A percentile compares a stretch with the other conserved stretches of the same genome.
phyloP scores from a whole-genome alignment of 148 eudicot genomes.

The Nepenthes gracilis region DNA sequence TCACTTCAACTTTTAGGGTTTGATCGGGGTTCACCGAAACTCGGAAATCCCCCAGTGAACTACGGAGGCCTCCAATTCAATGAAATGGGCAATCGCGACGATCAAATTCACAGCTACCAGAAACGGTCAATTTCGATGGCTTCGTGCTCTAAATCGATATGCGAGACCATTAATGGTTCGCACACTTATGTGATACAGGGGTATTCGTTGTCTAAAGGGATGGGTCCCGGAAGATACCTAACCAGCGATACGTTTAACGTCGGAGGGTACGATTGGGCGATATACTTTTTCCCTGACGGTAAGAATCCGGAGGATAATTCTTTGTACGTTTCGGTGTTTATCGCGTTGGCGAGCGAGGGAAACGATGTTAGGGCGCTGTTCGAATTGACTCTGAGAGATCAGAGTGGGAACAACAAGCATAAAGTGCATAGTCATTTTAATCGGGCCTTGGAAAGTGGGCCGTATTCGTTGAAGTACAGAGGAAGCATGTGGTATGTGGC shows the following conservation, averaged over 20 bases:
- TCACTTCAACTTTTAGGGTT: background rate
- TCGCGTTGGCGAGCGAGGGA: constrained; percentile 82
- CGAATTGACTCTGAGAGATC: constrained; percentile 74
- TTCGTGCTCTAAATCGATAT: constrained; percentile 1
- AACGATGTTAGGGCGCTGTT: constrained; percentile 92
- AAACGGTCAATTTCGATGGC: background rate
- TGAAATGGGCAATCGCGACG: constrained; percentile 16
- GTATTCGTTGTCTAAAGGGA: constrained; percentile 7
- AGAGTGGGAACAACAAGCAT: constrained; percentile 60
- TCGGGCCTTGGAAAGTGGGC: constrained; percentile 80
- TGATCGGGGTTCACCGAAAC: background rate
- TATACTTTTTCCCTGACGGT: constrained; percentile 14
- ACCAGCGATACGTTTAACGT: constrained; percentile 10
- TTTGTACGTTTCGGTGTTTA: constrained; percentile 22
- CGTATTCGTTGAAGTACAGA: constrained; percentile 72
- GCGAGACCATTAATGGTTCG: constrained; percentile 5
- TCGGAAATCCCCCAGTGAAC: background rate
- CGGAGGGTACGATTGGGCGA: constrained; percentile 15
- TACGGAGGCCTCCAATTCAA: background rate
- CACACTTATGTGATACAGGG: constrained; percentile 8
- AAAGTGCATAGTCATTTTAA: constrained; percentile 88
- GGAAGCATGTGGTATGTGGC: constrained; percentile 91
- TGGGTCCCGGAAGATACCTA: constrained; percentile 10
- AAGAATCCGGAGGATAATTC: constrained; percentile 13
- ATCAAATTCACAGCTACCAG: constrained; percentile 2